These are phyloP conservation scores for Auriscalpium orientale DNA, from an alignment of 768 basidiomycete species.

Conservation along the genomic window DNA sequence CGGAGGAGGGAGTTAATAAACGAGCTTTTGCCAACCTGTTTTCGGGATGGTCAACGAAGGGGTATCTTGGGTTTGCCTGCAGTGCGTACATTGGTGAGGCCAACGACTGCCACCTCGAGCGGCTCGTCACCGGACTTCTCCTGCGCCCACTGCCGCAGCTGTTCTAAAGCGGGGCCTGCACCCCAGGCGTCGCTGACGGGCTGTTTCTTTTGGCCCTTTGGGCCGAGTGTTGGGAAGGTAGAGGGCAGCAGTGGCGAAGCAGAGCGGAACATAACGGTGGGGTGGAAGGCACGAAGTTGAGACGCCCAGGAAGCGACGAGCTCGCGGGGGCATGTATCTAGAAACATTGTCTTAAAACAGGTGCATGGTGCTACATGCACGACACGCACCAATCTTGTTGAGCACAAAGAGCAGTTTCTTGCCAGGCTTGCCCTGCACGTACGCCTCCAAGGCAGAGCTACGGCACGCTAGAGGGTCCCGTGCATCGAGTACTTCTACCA, in stretches of 20 bases:
- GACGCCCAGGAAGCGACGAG: constrained; percentile 61
- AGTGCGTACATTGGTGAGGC: constrained; percentile 67
- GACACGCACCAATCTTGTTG: constrained; percentile 76
- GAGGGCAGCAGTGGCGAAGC: constrained; percentile 58
- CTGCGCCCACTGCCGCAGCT: constrained; percentile 39
- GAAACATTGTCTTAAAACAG: background rate
- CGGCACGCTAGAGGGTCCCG: constrained; percentile 73
- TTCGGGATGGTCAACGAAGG: constrained; percentile 1
- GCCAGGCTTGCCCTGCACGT: constrained; percentile 34
- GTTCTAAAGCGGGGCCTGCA: constrained; percentile 39
- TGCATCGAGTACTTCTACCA: constrained; percentile 77
- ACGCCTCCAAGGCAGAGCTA: constrained; percentile 53
- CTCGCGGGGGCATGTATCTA: constrained; percentile 79
- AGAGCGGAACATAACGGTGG: constrained; percentile 66
- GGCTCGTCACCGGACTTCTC: constrained; percentile 41
- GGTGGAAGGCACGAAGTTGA: constrained; percentile 50
- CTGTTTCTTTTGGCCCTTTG: constrained; percentile 36
- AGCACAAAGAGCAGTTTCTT: constrained; percentile 59
- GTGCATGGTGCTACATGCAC: background rate
- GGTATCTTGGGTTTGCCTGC: background rate
- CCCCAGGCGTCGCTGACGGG: constrained; percentile 56
- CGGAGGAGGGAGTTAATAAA: constrained; percentile 72
- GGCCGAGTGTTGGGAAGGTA: constrained; percentile 14
- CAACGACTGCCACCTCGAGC: constrained; percentile 70
- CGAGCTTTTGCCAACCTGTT: constrained; percentile 75